phyloP scores from a whole-genome alignment of 1,284 basidiomycete species.

The Ganoderma sinense region DNA sequence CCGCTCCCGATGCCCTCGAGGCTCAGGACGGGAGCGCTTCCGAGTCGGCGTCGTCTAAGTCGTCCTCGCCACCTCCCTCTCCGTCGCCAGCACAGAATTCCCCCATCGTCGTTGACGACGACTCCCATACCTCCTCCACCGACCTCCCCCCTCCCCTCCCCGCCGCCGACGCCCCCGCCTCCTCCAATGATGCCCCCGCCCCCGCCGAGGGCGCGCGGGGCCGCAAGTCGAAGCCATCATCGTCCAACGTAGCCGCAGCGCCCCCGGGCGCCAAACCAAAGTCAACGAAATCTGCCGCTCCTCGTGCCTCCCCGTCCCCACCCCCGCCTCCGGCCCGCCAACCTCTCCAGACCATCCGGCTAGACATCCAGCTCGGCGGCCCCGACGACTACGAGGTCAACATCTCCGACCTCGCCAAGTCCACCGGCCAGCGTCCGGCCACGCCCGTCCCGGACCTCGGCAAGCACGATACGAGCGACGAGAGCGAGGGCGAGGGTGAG shows the following conservation, averaged over 20 bases:
- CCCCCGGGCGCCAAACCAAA: slow-evolving; percentile 48
- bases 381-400: slow-evolving; percentile 78
- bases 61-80: slow-evolving; percentile 30
- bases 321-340: slow-evolving; percentile 59
- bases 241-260: slow-evolving; percentile 37
- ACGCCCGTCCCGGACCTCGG: slow-evolving; percentile 56
- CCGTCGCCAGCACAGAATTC: slow-evolving; percentile 39
- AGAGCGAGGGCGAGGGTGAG: slow-evolving; percentile 57
- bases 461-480: slow-evolving; percentile 54
- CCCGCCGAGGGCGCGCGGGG: slow-evolving; percentile 27
- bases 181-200: slow-evolving; percentile 17
- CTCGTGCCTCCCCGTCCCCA: slow-evolving; percentile 65
- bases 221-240: slow-evolving; percentile 39
- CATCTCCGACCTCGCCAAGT: slow-evolving; percentile 62
- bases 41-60: slow-evolving; percentile 19
- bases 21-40: slow-evolving; percentile 23
- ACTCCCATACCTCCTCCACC: slow-evolving; percentile 24
- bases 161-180: slow-evolving; percentile 14
- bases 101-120: slow-evolving; percentile 38
- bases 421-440: slow-evolving; percentile 67
- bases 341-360: slow-evolving; percentile 70
- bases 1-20: slow-evolving; percentile 29
- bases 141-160: slow-evolving; percentile 20
- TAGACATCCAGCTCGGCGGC: slow-evolving; percentile 74
- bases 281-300: slow-evolving; percentile 51